phyloP scores from a whole-genome alignment of 192 early-diverging fungal genomes.

The Dispira simplex region DNA sequence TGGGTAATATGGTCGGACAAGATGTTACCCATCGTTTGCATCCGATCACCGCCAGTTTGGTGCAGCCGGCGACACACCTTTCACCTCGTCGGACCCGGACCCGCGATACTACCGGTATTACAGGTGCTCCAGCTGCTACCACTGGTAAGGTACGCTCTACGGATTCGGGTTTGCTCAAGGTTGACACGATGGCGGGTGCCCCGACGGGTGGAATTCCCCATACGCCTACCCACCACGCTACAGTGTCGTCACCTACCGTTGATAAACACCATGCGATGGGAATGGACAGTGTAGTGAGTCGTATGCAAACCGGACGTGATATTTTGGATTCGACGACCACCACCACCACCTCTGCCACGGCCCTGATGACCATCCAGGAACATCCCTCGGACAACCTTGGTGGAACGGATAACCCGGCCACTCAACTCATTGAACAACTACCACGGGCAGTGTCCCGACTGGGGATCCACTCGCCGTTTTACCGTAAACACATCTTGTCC shows the following conservation, averaged over 20 bases:
- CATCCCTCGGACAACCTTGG: neutral
- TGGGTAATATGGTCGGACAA: neutral
- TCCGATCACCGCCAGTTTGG: neutral
- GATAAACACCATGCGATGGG: neutral
- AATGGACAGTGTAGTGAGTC: neutral
- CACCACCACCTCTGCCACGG: neutral
- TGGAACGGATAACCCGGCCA: neutral
- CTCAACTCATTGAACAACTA: constrained; percentile 5
- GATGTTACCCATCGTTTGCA: constrained; percentile 4
- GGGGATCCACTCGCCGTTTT: constrained; percentile 67
- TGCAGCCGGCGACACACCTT: neutral
- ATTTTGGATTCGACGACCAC: neutral
- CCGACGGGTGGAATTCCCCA: neutral
- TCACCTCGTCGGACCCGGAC: no score
- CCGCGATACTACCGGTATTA: no score
- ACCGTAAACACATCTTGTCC: constrained; percentile 80
- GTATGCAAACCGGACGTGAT: neutral
- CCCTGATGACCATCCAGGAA: neutral
- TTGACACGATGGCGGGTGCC: neutral
- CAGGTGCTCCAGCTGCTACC: no score
- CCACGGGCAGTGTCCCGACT: constrained; percentile 29
- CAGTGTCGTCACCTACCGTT: neutral
- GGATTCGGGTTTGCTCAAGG: neutral
- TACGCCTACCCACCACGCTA: neutral
- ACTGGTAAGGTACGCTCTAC: neutral